Evolutionary conservation across 164 flowering plant species (phyloP).

Genomic region (Liquidambar formosana): DNA sequence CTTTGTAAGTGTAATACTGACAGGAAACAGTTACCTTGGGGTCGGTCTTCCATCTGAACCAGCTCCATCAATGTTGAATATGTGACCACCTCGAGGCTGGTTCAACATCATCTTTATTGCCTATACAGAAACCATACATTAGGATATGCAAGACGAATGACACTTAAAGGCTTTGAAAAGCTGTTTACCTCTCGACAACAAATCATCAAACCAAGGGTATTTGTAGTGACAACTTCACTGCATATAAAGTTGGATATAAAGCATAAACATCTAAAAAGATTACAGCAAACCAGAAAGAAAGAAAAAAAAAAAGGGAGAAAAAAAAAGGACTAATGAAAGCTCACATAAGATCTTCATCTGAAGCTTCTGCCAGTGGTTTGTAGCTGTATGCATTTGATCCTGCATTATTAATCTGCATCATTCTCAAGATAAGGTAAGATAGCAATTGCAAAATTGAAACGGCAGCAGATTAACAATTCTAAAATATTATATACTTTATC

Average conservation of each 20-base stretch:
- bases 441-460: no score
- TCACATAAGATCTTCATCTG: constrained; percentile 95
- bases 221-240: constrained; percentile 95
- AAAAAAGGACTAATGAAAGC: constrained; percentile 10
- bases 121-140: constrained; percentile 33
- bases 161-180: constrained; percentile 6
- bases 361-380: constrained; percentile 83
- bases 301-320: not conserved
- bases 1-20: not conserved
- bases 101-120: constrained; percentile 89
- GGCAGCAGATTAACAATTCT: not conserved
- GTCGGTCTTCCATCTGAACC: constrained; percentile 99
- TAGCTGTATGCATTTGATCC: constrained; percentile 98
- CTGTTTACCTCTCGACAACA: constrained; percentile 93
- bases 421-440: constrained; percentile 39
- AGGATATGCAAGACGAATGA: not conserved
- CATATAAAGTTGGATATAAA: constrained; percentile 23
- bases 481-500: no score
- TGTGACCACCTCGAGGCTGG: constrained; percentile 90
- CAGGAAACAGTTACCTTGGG: constrained; percentile 55
- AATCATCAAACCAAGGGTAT: constrained; percentile 93
- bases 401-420: constrained; percentile 94
- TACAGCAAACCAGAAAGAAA: not conserved
- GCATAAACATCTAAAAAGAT: not conserved
- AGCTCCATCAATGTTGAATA: constrained; percentile 98